Evolutionary conservation across 2,329 filamentous ascomycete species (phyloP).

Genomic region (Fusarium continuum): DNA sequence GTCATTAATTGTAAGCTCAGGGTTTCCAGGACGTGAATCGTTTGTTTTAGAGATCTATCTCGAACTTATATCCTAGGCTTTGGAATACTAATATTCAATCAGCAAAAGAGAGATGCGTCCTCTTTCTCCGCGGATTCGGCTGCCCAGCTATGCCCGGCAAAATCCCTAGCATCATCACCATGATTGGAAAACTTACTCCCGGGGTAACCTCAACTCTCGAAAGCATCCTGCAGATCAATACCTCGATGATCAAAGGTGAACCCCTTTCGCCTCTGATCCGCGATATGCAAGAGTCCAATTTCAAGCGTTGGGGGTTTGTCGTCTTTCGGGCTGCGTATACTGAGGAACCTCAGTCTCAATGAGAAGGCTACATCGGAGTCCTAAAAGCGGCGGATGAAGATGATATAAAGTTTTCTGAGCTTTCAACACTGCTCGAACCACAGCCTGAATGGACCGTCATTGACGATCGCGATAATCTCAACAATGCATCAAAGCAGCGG

Average conservation of each 20-base stretch:
- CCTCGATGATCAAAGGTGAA: not conserved
- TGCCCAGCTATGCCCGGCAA: not conserved
- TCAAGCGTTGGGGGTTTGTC: constrained; percentile 3
- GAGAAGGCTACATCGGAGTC: constrained; percentile 25
- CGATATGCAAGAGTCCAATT: not conserved
- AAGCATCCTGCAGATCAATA: constrained; percentile 7
- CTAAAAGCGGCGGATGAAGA: constrained; percentile 7
- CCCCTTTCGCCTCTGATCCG: not conserved
- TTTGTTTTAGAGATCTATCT: no score
- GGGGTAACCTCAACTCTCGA: constrained; percentile 11
- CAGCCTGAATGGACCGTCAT: constrained; percentile 12
- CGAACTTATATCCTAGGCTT: no score
- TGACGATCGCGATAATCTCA: not conserved
- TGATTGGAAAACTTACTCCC: not conserved
- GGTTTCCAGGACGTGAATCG: no score
- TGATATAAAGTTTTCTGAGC: not conserved
- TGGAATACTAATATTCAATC: no score
- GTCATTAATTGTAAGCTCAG: no score
- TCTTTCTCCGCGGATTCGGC: not conserved
- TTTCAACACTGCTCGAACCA: not conserved
- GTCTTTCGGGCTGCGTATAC: constrained; percentile 13
- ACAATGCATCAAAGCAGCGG: constrained; percentile 2
- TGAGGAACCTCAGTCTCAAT: not conserved
- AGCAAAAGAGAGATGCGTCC: constrained; percentile 7
- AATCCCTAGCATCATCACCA: constrained; percentile 9